Percentiles rank a stretch among this genome's conserved stretches.
phyloP scores from a whole-genome alignment of 2,329 filamentous ascomycete species.

The Beauveria sp. region DNA sequence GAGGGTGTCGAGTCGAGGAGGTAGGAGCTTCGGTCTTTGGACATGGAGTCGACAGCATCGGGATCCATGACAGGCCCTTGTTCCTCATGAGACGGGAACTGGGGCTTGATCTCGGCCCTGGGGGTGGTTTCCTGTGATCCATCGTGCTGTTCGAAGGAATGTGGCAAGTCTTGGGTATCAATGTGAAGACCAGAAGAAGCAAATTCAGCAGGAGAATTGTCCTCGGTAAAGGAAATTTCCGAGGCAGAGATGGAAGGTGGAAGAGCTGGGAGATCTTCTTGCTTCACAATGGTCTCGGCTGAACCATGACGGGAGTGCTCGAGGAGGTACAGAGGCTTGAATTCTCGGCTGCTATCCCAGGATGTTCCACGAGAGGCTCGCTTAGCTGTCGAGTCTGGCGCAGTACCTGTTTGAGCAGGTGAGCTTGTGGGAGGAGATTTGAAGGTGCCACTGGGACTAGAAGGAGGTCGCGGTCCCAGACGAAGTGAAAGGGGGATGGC shows the following conservation, averaged over 20 bases:
- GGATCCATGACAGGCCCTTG: slow-evolving; percentile 26
- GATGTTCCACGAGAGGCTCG: slow-evolving; percentile 45
- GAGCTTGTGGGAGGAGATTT: slow-evolving; percentile 32
- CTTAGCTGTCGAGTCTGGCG: slow-evolving; percentile 28
- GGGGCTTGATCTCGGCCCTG: slow-evolving; percentile 42
- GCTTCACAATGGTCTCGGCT: slow-evolving; percentile 23
- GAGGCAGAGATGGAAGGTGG: slow-evolving; percentile 31
- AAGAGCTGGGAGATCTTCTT: slow-evolving; percentile 39
- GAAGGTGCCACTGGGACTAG: slow-evolving; percentile 29
- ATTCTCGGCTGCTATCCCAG: slow-evolving; percentile 60
- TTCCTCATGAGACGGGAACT: slow-evolving; percentile 19
- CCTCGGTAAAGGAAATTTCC: slow-evolving; percentile 21
- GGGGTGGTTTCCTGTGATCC: slow-evolving; percentile 63
- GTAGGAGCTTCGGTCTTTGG: slow-evolving; percentile 36
- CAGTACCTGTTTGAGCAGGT: slow-evolving; percentile 21
- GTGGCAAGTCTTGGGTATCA: slow-evolving; percentile 29
- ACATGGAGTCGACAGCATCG: slow-evolving; percentile 31
- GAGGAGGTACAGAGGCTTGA: slow-evolving; percentile 75
- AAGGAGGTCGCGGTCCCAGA: slow-evolving; percentile 39
- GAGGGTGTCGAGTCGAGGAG: slow-evolving; percentile 32
- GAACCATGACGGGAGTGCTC: slow-evolving; percentile 47
- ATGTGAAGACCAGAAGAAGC: slow-evolving; percentile 27
- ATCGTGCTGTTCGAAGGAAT: slow-evolving; percentile 37
- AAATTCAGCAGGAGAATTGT: slow-evolving; percentile 20
- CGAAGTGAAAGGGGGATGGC: slow-evolving; percentile 50